Evolutionary conservation across 352 stramenopile species (phyloP).

Genomic region (Globisporangium parvum): DNA sequence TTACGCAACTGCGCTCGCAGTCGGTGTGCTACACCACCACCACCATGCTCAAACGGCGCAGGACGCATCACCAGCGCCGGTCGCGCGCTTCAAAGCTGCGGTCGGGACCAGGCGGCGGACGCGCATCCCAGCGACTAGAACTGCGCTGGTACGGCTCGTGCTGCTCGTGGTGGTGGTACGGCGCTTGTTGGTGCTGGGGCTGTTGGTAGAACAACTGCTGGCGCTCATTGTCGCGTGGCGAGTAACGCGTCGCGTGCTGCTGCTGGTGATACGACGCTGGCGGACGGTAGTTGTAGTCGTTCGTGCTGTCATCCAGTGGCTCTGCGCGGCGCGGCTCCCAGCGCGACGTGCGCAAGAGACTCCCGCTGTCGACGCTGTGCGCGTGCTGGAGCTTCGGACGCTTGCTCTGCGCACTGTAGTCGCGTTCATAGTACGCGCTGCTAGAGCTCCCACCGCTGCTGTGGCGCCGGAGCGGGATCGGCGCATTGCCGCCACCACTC

Average conservation of each 20-base stretch:
- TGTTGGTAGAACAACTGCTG: not conserved
- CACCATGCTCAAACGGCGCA: not conserved
- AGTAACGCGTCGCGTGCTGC: not conserved
- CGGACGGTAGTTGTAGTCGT: conserved; percentile 19
- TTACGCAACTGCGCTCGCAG: too few species aligned
- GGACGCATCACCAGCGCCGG: conserved; percentile 2
- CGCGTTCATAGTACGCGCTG: conserved; percentile 12
- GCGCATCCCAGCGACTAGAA: conserved; percentile 10
- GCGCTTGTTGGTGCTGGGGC: not conserved
- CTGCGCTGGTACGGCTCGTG: conserved; percentile 1
- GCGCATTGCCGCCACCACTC: conserved; percentile 6
- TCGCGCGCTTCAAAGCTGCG: conserved; percentile 4
- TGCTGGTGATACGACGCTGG: conserved; percentile 2
- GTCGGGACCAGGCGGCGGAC: not conserved
- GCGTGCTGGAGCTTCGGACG: conserved; percentile 55
- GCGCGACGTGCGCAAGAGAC: conserved; percentile 14
- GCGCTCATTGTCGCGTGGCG: not conserved
- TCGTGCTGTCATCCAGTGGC: conserved; percentile 29
- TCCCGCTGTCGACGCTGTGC: conserved; percentile 44
- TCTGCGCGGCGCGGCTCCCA: conserved; percentile 2
- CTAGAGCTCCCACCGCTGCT: conserved; percentile 22
- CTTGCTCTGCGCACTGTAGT: conserved; percentile 33
- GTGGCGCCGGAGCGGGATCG: conserved; percentile 36
- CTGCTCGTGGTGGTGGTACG: not conserved
- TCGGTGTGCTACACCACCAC: too few species aligned